Evolutionary conservation across 345 rosid genomes (phyloP).

Genomic region (Pseudoturritis turrita): DNA sequence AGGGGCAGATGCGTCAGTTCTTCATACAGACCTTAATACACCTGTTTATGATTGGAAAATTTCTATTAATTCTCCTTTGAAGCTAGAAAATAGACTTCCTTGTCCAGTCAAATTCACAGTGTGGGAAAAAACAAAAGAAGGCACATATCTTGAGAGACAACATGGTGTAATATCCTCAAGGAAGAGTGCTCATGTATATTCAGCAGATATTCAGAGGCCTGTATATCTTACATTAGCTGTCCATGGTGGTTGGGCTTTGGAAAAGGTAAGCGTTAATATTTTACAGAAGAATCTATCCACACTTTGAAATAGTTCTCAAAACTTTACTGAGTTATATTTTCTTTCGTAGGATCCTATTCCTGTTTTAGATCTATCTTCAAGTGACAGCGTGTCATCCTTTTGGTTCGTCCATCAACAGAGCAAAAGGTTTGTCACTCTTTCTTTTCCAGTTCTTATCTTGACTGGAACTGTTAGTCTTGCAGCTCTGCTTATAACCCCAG

Average conservation of each 20-base stretch:
- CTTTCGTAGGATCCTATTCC: conserved; percentile 70
- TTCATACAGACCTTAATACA: conserved; percentile 80
- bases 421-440: conserved; percentile 60
- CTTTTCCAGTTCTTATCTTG: not conserved
- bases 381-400: conserved; percentile 68
- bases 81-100: conserved; percentile 93
- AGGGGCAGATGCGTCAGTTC: conserved; percentile 86
- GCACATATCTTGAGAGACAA: conserved; percentile 59
- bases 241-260: conserved; percentile 91
- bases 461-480: conserved; percentile 4
- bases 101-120: conserved; percentile 80
- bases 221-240: conserved; percentile 67
- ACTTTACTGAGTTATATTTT: conserved; percentile 1
- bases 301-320: not conserved
- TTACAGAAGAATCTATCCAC: conserved; percentile 4
- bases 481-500: not conserved
- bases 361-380: conserved; percentile 73
- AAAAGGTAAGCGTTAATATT: conserved; percentile 56
- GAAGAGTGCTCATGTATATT: conserved; percentile 54
- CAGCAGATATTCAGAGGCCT: conserved; percentile 71
- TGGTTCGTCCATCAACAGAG: conserved; percentile 95
- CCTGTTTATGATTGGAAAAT: conserved; percentile 98
- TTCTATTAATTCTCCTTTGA: conserved; percentile 79
- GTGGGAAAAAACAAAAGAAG: conserved; percentile 82
- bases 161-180: conserved; percentile 62